Evolutionary conservation across 2,329 filamentous ascomycete genomes (phyloP).

Genomic region (Hypoxylon sp.): DNA sequence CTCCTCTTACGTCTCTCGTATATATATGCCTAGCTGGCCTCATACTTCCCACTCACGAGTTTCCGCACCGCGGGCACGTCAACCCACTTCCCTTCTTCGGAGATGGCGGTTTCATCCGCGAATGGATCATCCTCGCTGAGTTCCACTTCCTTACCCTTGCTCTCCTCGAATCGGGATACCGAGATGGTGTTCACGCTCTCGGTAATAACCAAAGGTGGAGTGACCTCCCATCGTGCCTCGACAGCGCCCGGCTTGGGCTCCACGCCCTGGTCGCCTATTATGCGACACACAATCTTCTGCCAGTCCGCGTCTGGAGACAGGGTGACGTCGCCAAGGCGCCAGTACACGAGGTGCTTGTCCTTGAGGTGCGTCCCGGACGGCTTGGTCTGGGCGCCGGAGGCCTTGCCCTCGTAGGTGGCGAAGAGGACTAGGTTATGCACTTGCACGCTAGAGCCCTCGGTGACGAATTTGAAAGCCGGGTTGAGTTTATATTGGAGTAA

Average conservation of each 20-base stretch:
- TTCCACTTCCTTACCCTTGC: conserved; percentile 65
- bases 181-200: conserved; percentile 68
- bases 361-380: conserved; percentile 83
- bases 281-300: conserved; percentile 85
- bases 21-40: conserved; percentile 58
- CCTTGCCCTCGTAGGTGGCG: conserved; percentile 77
- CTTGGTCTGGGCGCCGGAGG: conserved; percentile 79
- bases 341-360: conserved; percentile 83
- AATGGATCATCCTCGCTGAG: conserved; percentile 74
- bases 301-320: conserved; percentile 71
- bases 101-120: conserved; percentile 67
- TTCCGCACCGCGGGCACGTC: conserved; percentile 75
- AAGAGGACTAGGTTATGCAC: conserved; percentile 82
- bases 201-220: conserved; percentile 56
- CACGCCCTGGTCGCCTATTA: conserved; percentile 77
- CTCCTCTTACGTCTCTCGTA: conserved; percentile 27
- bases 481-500: conserved; percentile 89
- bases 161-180: conserved; percentile 67
- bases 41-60: conserved; percentile 81
- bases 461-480: conserved; percentile 67
- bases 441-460: conserved; percentile 61
- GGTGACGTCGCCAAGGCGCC: conserved; percentile 82
- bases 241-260: conserved; percentile 80
- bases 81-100: conserved; percentile 67
- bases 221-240: conserved; percentile 84